phyloP scores from a whole-genome alignment of 495 filamentous ascomycete species.

The Penicillium riverlandense region DNA sequence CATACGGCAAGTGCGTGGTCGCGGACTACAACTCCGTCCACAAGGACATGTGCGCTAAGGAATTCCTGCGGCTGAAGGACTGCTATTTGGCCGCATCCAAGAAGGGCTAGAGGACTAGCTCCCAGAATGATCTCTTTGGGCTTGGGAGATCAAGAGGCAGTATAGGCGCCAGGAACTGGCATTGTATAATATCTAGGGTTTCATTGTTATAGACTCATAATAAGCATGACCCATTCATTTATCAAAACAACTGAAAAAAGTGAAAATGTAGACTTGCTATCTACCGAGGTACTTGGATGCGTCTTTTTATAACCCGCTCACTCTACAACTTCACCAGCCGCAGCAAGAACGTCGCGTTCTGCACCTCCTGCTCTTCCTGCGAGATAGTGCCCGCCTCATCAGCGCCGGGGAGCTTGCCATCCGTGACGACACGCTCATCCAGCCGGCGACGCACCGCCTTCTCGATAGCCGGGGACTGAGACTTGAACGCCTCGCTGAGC shows the following conservation, averaged over 20 bases:
- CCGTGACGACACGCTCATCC: constrained; percentile 61
- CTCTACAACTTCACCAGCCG: constrained; percentile 68
- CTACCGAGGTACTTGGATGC: neutral
- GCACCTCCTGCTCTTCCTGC: constrained; percentile 85
- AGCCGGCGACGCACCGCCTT: constrained; percentile 76
- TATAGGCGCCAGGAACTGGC: neutral
- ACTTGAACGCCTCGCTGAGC: constrained; percentile 65
- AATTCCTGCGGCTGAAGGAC: constrained; percentile 82
- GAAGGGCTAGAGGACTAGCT: constrained; percentile 18
- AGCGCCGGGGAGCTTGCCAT: constrained; percentile 52
- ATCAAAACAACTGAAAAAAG: neutral
- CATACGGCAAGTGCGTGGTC: constrained; percentile 88
- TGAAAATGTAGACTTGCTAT: constrained; percentile 6
- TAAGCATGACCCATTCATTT: constrained; percentile 7
- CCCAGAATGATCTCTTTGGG: too few relatives aligned
- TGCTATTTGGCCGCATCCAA: constrained; percentile 60
- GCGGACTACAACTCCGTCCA: constrained; percentile 85
- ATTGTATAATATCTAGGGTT: neutral
- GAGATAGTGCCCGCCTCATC: constrained; percentile 58
- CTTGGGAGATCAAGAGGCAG: neutral
- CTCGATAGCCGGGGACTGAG: constrained; percentile 59
- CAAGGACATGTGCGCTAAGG: constrained; percentile 82
- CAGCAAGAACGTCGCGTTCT: constrained; percentile 78
- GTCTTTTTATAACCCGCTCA: too few relatives aligned
- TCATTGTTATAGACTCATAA: neutral